These are phyloP conservation scores for Aspergillus baeticus DNA, from an alignment of 495 filamentous ascomycete genomes.

Conservation along the genomic window DNA sequence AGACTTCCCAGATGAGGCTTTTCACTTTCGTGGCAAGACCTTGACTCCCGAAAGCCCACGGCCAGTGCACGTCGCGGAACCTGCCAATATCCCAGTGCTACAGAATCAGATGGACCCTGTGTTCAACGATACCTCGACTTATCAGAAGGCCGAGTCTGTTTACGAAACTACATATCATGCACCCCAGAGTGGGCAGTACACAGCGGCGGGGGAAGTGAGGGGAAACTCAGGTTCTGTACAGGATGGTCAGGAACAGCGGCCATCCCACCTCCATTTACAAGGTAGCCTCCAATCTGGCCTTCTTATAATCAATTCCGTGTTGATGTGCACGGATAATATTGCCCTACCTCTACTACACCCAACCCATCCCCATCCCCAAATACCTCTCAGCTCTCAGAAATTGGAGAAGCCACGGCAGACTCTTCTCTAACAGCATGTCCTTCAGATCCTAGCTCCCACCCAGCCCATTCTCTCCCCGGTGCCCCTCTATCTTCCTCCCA, in stretches of 20 bases:
- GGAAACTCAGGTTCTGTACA: constrained; percentile 25
- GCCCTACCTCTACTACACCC: constrained; percentile 19
- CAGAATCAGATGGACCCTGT: constrained; percentile 71
- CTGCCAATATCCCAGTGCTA: constrained; percentile 68
- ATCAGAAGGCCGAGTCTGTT: constrained; percentile 30
- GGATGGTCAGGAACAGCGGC: constrained; percentile 19
- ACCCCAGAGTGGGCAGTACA: constrained; percentile 26
- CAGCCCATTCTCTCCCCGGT: constrained; percentile 37
- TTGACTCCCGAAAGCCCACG: constrained; percentile 72
- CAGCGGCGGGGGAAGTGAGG: constrained; percentile 15
- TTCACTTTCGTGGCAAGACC: constrained; percentile 65
- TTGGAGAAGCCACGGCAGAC: constrained; percentile 15
- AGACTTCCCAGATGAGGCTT: constrained; percentile 60
- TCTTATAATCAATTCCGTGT: constrained; percentile 16
- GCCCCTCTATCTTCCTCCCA: constrained; percentile 41
- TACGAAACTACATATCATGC: constrained; percentile 12
- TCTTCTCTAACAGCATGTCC: constrained; percentile 31
- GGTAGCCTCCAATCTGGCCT: constrained; percentile 28
- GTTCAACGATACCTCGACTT: constrained; percentile 66
- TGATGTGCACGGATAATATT: constrained; percentile 18
- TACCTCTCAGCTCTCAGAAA: constrained; percentile 18
- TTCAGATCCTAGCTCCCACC: constrained; percentile 34
- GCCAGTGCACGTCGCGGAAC: constrained; percentile 67
- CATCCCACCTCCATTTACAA: constrained; percentile 18
- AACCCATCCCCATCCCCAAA: constrained; percentile 9